phyloP scores from a whole-genome alignment of 202 grass and related monocot species.

The Tripidium arundinaceum region DNA sequence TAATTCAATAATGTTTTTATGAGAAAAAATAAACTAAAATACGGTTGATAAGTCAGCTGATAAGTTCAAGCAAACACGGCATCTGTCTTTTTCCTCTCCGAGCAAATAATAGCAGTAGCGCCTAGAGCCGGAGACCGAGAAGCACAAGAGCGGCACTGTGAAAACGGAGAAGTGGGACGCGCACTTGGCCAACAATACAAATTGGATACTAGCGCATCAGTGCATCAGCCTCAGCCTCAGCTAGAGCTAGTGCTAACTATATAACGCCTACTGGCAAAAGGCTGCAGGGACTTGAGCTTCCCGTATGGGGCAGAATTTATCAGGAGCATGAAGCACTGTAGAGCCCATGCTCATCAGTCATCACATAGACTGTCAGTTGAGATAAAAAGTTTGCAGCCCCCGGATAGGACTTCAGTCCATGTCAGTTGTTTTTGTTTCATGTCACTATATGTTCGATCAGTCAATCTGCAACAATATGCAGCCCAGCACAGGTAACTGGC shows the following conservation, averaged over 20 bases:
- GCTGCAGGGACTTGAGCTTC: neutral
- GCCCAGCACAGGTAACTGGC: neutral
- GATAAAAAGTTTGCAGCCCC: conserved; percentile 22
- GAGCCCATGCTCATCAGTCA: neutral
- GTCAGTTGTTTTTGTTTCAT: conserved; percentile 13
- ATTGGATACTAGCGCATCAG: neutral
- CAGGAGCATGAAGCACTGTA: neutral
- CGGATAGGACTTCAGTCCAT: neutral
- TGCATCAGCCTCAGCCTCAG: neutral
- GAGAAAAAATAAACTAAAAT: no score
- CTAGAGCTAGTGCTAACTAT: neutral
- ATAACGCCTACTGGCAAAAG: neutral
- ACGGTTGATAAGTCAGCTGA: no score
- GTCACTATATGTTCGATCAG: neutral
- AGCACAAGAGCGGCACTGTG: neutral
- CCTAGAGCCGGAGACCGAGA: neutral
- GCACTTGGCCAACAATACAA: neutral
- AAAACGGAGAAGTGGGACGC: neutral
- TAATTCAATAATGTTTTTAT: no score
- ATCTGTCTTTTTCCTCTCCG: neutral
- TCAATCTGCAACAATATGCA: neutral
- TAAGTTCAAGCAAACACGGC: no score
- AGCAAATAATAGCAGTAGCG: neutral
- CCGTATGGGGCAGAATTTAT: neutral
- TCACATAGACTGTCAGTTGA: neutral